phyloP scores from a whole-genome alignment of 805 yeast genomes.

The Soucietia sequanensis region DNA sequence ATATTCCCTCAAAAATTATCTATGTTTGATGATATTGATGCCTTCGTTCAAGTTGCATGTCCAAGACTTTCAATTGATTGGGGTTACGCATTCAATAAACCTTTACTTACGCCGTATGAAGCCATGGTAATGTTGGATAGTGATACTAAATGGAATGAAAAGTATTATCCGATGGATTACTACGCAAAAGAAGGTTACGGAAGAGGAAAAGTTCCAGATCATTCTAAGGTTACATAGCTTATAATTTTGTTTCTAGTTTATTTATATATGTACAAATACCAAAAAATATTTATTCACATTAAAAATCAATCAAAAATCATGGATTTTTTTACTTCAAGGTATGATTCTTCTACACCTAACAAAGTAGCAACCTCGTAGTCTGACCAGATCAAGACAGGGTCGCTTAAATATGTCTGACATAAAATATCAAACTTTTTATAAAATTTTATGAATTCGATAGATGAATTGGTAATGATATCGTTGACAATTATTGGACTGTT shows the following conservation, averaged over 20 bases:
- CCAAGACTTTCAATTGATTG: slow-evolving; percentile 95
- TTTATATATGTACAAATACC: neutral
- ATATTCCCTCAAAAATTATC: slow-evolving; percentile 91
- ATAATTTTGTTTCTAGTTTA: slow-evolving; percentile 1
- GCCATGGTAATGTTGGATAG: slow-evolving; percentile 84
- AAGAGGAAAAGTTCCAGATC: slow-evolving; percentile 70
- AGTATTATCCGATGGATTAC: slow-evolving; percentile 93
- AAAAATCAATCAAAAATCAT: neutral
- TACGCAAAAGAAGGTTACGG: slow-evolving; percentile 90
- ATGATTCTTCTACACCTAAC: slow-evolving; percentile 59
- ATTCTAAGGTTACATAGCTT: slow-evolving; percentile 11
- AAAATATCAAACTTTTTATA: slow-evolving; percentile 40
- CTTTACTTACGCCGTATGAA: slow-evolving; percentile 92
- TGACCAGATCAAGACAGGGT: slow-evolving; percentile 48
- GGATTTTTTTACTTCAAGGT: slow-evolving; percentile 12
- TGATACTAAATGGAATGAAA: slow-evolving; percentile 63
- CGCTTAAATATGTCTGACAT: slow-evolving; percentile 33
- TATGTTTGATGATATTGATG: slow-evolving; percentile 90
- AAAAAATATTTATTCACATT: slow-evolving; percentile 2
- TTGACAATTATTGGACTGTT: slow-evolving; percentile 64
- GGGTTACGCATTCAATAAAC: slow-evolving; percentile 96
- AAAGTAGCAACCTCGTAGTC: slow-evolving; percentile 63
- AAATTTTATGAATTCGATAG: slow-evolving; percentile 48
- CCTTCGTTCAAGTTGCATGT: slow-evolving; percentile 96
- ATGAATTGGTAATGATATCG: slow-evolving; percentile 51